phyloP scores from a whole-genome alignment of 306 rosid species.

The Fragaria nilgerrensis region DNA sequence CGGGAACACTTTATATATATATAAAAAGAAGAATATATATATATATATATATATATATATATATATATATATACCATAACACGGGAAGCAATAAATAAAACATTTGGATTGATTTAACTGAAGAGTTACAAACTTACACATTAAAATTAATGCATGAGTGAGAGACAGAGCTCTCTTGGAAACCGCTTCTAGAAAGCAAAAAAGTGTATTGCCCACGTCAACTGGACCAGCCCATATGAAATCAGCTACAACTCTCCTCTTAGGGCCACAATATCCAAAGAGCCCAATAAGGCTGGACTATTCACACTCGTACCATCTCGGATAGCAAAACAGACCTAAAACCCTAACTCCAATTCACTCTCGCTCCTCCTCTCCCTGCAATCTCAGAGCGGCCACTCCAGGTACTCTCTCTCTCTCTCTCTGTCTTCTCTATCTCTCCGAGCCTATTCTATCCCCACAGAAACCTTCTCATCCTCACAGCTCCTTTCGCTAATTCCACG shows the following conservation, averaged over 20 bases:
- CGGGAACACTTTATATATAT: too few relatives aligned
- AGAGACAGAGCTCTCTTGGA: too few relatives aligned
- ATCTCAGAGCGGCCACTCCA: constrained; percentile 13
- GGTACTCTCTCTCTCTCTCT: constrained; percentile 5
- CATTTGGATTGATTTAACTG: too few relatives aligned
- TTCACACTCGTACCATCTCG: too few relatives aligned
- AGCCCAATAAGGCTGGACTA: constrained; percentile 10
- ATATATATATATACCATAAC: too few relatives aligned
- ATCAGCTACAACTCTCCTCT: not conserved
- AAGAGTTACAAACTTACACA: too few relatives aligned
- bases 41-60: too few relatives aligned
- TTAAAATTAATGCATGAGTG: too few relatives aligned
- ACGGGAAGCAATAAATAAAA: too few relatives aligned
- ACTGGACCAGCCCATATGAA: not conserved
- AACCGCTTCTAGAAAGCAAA: not conserved
- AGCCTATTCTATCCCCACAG: not conserved
- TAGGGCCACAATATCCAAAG: not conserved
- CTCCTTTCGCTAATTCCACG: too few relatives aligned
- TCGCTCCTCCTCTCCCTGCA: constrained; percentile 11
- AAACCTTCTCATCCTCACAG: not conserved
- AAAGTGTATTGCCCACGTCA: not conserved
- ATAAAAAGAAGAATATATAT: too few relatives aligned
- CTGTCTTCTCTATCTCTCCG: not conserved
- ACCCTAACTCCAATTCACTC: constrained; percentile 1
- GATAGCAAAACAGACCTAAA: not conserved